A percentile compares a stretch with the other conserved stretches of the same genome.
Evolutionary conservation across 2,329 filamentous ascomycete species (phyloP).

Genomic region (Beauveria sp.): DNA sequence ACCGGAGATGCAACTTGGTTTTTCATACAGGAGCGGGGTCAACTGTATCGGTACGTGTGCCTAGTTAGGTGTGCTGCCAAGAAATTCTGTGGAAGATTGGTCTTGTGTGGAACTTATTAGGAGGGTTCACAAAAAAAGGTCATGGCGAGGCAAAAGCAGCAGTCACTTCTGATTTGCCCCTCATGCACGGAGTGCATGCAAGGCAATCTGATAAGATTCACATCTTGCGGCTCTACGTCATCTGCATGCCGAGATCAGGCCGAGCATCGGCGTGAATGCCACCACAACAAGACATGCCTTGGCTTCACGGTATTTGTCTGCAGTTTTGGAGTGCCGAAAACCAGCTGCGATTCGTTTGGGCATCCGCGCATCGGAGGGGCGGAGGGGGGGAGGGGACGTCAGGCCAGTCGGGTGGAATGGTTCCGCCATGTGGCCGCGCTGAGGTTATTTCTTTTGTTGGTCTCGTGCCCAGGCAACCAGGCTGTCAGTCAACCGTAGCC

Average conservation of each 20-base stretch:
- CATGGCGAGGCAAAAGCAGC: too few relatives aligned
- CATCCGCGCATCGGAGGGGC: conserved; percentile 1
- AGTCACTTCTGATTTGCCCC: too few relatives aligned
- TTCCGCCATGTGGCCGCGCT: not conserved
- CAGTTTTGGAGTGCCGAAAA: not conserved
- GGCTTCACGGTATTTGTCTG: not conserved
- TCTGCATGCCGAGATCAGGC: not conserved
- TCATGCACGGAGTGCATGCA: not conserved
- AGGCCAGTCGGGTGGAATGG: not conserved
- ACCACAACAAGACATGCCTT: not conserved
- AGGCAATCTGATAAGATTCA: not conserved
- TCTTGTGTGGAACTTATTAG: too few relatives aligned
- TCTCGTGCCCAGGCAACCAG: not conserved
- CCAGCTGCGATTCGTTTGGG: not conserved
- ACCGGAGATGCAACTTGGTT: not conserved
- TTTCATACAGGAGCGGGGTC: not conserved
- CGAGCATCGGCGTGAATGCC: not conserved
- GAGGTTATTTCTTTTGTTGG: not conserved
- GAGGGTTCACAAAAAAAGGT: too few relatives aligned
- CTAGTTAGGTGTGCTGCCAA: too few relatives aligned
- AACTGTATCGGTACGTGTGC: too few relatives aligned
- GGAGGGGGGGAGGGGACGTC: not conserved
- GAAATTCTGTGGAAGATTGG: too few relatives aligned
- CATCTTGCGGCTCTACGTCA: not conserved
- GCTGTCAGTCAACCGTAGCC: not conserved